Evolutionary conservation across 2,329 filamentous ascomycete species (phyloP), one percentile per base, ranked within the genome.

Genomic region (Diaporthe sp.): DNA sequence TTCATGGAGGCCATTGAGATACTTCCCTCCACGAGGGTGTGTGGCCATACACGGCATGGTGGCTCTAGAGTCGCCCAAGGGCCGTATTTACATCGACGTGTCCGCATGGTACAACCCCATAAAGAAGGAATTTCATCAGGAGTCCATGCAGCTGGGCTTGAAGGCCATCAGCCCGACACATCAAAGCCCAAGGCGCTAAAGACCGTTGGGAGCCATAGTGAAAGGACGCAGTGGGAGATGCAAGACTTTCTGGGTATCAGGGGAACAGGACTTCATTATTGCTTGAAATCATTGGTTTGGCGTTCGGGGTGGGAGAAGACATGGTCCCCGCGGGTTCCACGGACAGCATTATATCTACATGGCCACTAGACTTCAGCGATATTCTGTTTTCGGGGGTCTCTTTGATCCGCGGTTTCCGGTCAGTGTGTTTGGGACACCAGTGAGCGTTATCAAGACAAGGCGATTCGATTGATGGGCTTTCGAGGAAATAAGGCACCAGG

Each of bases 41-140:
- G 84, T 92, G 62, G 80, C 84, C 2, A 85, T 92, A 1, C 87
- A 87, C 22, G 91, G 91, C 0, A 80, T 91, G 15, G 86, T 92
- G 2, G 88, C 91, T 77, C 75, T 92, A 2, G 84, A 87, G 55
- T 85, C 88, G 2, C 80, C 86, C 2, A 85, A 82, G 31, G 86
- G 86, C 1, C 84, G 84, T 68, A 80, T 92, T 73, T 85, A 87
- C 3, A 83, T 92, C 17, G 88, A 91, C 76, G 89, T 90, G 2
- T 75, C 82, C 15, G 88, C 85, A 2, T 90, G 87, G 81, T 92
- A 89, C 82, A 86, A 92, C 79, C 90, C 90, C 1, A 88, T 90
- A 80, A 87, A 86, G 55, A 85, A 86, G 76, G 84, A 82, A 61
- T 90, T 86, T 71, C 85, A 89, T 73, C 57, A 73, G 17, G 80